phyloP scores from a whole-genome alignment of 768 basidiomycete genomes.

The Cantharellus cinnabarinus region DNA sequence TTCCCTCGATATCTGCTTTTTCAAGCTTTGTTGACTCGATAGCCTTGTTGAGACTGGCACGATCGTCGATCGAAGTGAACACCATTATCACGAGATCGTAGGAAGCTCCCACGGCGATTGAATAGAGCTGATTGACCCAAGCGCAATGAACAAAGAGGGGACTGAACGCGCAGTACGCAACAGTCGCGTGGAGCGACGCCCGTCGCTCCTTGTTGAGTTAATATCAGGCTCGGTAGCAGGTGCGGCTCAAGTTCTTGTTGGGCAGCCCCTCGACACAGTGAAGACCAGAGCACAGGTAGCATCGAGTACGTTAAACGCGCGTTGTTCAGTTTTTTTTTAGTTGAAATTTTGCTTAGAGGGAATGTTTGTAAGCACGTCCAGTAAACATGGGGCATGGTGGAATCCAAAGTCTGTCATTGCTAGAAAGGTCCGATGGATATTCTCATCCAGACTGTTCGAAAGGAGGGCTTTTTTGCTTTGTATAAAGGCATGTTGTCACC shows the following conservation, averaged over 20 bases:
- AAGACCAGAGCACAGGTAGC: constrained; percentile 80
- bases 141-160: no score
- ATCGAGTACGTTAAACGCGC: constrained; percentile 31
- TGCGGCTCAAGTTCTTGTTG: constrained; percentile 89
- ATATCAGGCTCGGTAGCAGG: constrained; percentile 76
- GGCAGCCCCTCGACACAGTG: constrained; percentile 75
- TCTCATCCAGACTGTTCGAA: constrained; percentile 51
- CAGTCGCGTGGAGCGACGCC: neutral
- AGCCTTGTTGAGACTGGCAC: no score
- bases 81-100: no score
- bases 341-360: constrained; percentile 28
- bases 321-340: constrained; percentile 16
- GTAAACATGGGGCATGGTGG: neutral
- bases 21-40: no score
- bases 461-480: constrained; percentile 80
- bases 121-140: no score
- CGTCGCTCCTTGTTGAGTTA: constrained; percentile 28
- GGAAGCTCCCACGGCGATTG: no score
- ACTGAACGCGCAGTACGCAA: no score
- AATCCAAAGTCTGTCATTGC: neutral
- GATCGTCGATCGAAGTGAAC: no score
- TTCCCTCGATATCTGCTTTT: no score
- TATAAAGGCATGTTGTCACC: constrained; percentile 75
- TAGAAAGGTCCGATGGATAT: constrained; percentile 94
- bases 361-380: constrained; percentile 51